These are phyloP conservation scores for Westerdykella ornata DNA, from an alignment of 2,329 filamentous ascomycete genomes.

Conservation along the genomic window DNA sequence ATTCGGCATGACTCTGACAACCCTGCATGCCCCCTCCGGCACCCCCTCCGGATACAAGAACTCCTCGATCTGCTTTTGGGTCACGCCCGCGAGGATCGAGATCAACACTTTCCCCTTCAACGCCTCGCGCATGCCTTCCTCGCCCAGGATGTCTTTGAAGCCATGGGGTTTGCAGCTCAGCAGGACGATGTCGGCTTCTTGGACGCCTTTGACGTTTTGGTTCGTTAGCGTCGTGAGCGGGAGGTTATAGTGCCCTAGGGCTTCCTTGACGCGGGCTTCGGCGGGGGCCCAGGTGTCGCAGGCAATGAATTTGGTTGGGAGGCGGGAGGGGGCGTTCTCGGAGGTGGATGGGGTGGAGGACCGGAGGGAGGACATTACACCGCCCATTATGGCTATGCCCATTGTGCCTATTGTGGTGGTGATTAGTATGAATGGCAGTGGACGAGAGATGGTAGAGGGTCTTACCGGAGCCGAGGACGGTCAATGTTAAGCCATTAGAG, in stretches of 20 bases:
- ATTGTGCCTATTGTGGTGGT: slow-evolving; percentile 57
- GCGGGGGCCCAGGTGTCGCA: slow-evolving; percentile 67
- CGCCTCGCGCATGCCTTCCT: slow-evolving; percentile 63
- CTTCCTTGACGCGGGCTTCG: slow-evolving; percentile 60
- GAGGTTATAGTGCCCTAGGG: slow-evolving; percentile 57
- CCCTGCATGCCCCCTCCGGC: slow-evolving; percentile 48
- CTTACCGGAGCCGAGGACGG: slow-evolving; percentile 75
- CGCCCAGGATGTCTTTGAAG: slow-evolving; percentile 60
- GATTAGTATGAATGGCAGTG: background rate
- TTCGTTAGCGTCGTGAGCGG: slow-evolving; percentile 62
- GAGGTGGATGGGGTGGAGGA: slow-evolving; percentile 40
- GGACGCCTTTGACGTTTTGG: slow-evolving; percentile 62
- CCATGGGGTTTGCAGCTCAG: slow-evolving; percentile 76
- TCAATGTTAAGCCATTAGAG: slow-evolving; percentile 56
- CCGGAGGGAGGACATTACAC: slow-evolving; percentile 64
- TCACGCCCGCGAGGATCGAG: slow-evolving; percentile 72
- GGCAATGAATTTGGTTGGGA: slow-evolving; percentile 72
- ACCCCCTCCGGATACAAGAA: slow-evolving; percentile 53
- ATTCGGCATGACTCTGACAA: slow-evolving; percentile 80
- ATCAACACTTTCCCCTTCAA: slow-evolving; percentile 74
- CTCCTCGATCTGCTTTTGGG: slow-evolving; percentile 59
- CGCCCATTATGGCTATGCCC: slow-evolving; percentile 76
- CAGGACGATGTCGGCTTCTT: slow-evolving; percentile 65
- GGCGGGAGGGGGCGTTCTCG: slow-evolving; percentile 44
- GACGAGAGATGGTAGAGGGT: slow-evolving; percentile 9